phyloP scores from a whole-genome alignment of 495 filamentous ascomycete species.

The Sordaria brevicollis region DNA sequence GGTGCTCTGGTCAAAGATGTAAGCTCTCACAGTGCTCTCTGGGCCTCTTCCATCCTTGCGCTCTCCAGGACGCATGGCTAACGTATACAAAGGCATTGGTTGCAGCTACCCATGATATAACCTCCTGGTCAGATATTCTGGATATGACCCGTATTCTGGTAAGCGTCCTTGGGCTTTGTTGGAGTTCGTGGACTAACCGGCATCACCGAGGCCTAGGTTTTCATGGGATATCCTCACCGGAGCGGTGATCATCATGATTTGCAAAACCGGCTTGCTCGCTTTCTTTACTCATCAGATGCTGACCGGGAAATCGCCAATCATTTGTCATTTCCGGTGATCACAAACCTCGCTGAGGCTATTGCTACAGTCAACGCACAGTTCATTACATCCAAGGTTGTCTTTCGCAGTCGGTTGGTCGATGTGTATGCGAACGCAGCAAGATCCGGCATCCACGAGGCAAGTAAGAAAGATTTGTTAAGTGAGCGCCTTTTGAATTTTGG shows the following conservation, averaged over 20 bases:
- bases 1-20: conserved; percentile 13
- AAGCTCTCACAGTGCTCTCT: neutral
- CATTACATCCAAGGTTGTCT: neutral
- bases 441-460: neutral
- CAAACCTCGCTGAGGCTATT: neutral
- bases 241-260: conserved; percentile 1
- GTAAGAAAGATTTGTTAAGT: neutral
- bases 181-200: neutral
- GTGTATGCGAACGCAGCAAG: neutral
- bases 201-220: neutral
- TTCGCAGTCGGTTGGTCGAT: neutral
- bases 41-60: neutral
- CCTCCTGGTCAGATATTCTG: conserved; percentile 7
- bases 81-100: neutral
- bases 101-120: neutral
- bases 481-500: too few species aligned
- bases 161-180: neutral
- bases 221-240: conserved; percentile 12
- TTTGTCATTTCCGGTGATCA: neutral
- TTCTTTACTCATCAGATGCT: neutral
- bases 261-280: conserved; percentile 8
- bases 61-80: neutral
- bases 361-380: neutral
- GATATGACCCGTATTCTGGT: conserved; percentile 9
- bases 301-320: neutral